These are phyloP conservation scores for Euphrasia arctica DNA, from an alignment of 305 asterid species.

Conservation along the genomic window DNA sequence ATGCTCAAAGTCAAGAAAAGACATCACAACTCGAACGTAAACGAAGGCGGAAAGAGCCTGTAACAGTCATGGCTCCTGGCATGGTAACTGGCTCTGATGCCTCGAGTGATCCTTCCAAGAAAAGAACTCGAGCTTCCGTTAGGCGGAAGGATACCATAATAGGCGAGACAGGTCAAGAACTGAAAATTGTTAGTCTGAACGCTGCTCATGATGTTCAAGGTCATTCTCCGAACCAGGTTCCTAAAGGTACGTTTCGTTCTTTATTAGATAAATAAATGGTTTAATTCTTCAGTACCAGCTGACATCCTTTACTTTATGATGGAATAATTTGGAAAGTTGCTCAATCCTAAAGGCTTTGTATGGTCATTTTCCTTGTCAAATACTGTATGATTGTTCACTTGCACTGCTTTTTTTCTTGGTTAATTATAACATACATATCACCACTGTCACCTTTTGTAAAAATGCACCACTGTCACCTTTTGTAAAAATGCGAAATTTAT, in stretches of 20 bases:
- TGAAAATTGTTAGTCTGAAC: constrained; percentile 33
- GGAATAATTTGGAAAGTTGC: constrained; percentile 6
- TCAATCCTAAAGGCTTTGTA: neutral
- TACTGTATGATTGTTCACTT: neutral
- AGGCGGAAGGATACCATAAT: constrained; percentile 52
- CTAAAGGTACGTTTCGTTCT: constrained; percentile 31
- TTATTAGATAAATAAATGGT: constrained; percentile 12
- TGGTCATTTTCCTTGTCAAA: too few relatives aligned
- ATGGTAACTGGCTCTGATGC: constrained; percentile 44
- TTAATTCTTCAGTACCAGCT: constrained; percentile 9
- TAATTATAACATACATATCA: neutral
- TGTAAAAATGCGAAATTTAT: neutral
- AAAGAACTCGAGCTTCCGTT: constrained; percentile 64
- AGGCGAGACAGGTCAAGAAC: constrained; percentile 44
- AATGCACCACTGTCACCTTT: neutral
- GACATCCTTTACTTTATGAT: neutral
- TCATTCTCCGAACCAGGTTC: constrained; percentile 31
- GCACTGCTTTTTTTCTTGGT: constrained; percentile 18
- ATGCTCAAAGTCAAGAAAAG: constrained; percentile 57
- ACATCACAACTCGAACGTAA: constrained; percentile 48
- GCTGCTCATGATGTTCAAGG: constrained; percentile 35
- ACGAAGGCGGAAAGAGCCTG: constrained; percentile 69
- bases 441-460: neutral
- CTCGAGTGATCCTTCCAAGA: constrained; percentile 52
- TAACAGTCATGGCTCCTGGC: constrained; percentile 40